Base-by-base conservation (phyloP, 176 grass and related monocot genomes). In the Leersia perrieri region DNA sequence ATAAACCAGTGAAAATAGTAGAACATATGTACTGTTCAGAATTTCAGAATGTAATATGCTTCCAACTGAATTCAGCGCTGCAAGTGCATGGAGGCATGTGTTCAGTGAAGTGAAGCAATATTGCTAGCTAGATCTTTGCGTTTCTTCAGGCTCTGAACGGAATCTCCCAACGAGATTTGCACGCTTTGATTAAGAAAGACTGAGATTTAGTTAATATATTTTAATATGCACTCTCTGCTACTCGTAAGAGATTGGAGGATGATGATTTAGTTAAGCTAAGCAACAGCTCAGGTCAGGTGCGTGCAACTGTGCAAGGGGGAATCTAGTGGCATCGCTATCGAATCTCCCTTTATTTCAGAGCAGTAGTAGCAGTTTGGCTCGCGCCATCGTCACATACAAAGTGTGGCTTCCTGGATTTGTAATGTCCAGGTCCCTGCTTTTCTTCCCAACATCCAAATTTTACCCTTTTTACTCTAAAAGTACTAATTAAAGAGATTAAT, bases 351-450 rank as follows among this genome's bases (percentile, higher is more conserved):
- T 29, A 25, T 30, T 11, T 41, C 39, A 41, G 1, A 23, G 40
- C 36, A 42, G 3, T 11, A 45, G 42, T 14, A 45, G 42, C 42
- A 42, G 40, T n/a, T 5, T 55, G 51, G 51, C n/a, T n/a, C 47
- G 47, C 47, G 47, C 10, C 80, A 67, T 60, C 15, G 42, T 25
- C 80, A 83, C 86, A 31, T 15, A 2, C 2, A 79, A 88, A 79
- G 80, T 60, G 86, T 88, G 68, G 30, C 74, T 73, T 74, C 61
- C 66, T 78, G 58, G 9, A 64, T 78, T 36, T 27, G 55, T 22
- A 71, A 63, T 36, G 65, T 16, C 74, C 20, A 20, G 66, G 13
- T 70, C 27, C 72, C 49, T 44, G 11, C 15, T 29, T 35, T 18
- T 33, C 7, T 41, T 70, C 10, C 33, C 66, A 38, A 33, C 20